Evolutionary conservation across 805 yeast species (phyloP).

Genomic region (Blastobotrys mokoenaii): DNA sequence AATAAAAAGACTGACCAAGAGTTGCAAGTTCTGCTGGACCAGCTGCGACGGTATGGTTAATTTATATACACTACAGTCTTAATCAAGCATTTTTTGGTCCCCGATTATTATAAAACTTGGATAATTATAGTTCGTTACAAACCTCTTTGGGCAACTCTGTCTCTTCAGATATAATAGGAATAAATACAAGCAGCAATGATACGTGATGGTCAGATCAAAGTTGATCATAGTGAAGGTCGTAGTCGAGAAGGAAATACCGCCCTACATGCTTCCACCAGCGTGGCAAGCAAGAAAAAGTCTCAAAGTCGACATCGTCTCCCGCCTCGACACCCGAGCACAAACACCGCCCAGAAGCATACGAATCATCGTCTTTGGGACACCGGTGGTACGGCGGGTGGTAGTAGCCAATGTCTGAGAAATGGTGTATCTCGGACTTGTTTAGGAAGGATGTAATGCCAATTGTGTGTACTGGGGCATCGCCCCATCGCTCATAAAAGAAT

Average conservation of each 20-base stretch:
- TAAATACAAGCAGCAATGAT: too few relatives aligned
- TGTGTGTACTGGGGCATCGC: constrained; percentile 89
- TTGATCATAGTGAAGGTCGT: too few relatives aligned
- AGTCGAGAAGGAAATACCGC: constrained; percentile 22
- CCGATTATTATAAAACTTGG: too few relatives aligned
- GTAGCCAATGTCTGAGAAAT: constrained; percentile 78
- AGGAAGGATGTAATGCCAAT: constrained; percentile 56
- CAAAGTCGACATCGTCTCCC: constrained; percentile 27
- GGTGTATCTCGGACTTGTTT: constrained; percentile 54
- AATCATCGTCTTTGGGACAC: constrained; percentile 31
- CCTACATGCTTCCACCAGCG: constrained; percentile 32
- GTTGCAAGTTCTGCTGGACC: constrained; percentile 78
- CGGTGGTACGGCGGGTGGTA: constrained; percentile 56
- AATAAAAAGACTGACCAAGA: constrained; percentile 80
- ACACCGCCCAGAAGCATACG: constrained; percentile 28
- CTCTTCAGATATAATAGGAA: too few relatives aligned
- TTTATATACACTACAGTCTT: not conserved
- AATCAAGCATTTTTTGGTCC: constrained; percentile 1
- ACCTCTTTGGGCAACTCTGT: too few relatives aligned
- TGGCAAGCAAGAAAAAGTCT: constrained; percentile 29
- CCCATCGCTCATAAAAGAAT: constrained; percentile 90
- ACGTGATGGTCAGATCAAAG: constrained; percentile 15
- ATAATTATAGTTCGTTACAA: too few relatives aligned
- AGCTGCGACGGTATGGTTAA: constrained; percentile 31
- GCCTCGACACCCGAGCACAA: constrained; percentile 25